Evolutionary conservation across 2,329 filamentous ascomycete genomes (phyloP), one percentile per base, ranked within the genome.

Genomic region (Beauveria medogensis): DNA sequence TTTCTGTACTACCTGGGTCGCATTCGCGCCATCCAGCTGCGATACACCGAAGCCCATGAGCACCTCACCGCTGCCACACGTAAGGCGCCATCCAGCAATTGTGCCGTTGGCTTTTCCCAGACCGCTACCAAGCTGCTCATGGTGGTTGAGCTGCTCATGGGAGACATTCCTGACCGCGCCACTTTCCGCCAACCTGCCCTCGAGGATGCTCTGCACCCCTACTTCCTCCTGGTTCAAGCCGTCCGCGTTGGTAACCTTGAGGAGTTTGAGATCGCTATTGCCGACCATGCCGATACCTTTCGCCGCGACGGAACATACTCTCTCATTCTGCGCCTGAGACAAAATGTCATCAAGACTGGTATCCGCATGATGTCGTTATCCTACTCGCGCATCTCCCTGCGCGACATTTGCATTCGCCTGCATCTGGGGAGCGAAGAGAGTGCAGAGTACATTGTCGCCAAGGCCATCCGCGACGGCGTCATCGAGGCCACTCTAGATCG

Each of bases 301-400:
- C 89, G 91, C 70, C 88, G 89, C 66, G 94, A 99, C 72, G 91
- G 91, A 61, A 97, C 93, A 22, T 97, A 97, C 79, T 96, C 92
- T 12, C 82, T 99, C 62, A 95, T 97, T 69, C 83, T 97, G 65
- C 92, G 94, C 64, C 82, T 99, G 64, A 88, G 94, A 68, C 94
- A 99, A 77, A 99, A 99, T 72, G 94, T 99, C 71, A 97, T 99
- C 85, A 96, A 96, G 82, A 99, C 94, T 3, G 94, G 94, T 66
- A 96, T 99, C 65, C 91, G 94, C 68, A 97, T 97, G 92, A 96
- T 99, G 85, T 97, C 93, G 46, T 81, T 99, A 65, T 96, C 92
- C 22, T 99, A 99, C 80, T 96, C 93, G 63, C 90, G 93, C 64
- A 99, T 99, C 70, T 97, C 93, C 1, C 83, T 99, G 60, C 89